Evolutionary conservation across 2,329 filamentous ascomycete genomes (phyloP).

Genomic region (Talaromyces sp.): DNA sequence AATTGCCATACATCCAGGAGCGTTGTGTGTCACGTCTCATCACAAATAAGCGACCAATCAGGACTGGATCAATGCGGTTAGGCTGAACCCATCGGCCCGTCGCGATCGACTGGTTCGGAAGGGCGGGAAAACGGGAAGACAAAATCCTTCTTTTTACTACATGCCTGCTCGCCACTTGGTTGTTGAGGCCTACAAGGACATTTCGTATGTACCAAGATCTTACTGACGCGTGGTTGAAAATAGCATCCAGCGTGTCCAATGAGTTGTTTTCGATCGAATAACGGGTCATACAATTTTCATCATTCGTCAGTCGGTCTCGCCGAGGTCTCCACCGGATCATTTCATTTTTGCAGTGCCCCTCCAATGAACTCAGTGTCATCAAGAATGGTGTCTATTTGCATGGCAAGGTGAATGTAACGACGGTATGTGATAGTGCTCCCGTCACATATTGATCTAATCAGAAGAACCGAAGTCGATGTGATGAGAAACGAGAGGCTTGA

Average conservation of each 20-base stretch:
- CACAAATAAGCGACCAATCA: not conserved
- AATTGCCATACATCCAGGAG: not conserved
- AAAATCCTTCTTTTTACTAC: slow-evolving; percentile 16
- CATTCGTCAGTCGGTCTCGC: not conserved
- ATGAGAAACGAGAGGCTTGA: not conserved
- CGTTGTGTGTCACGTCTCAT: slow-evolving; percentile 10
- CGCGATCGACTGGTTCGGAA: slow-evolving; percentile 19
- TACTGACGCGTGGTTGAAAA: not conserved
- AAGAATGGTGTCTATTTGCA: not conserved
- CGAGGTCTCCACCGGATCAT: slow-evolving; percentile 9
- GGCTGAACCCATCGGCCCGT: slow-evolving; percentile 14
- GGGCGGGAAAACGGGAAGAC: slow-evolving; percentile 16
- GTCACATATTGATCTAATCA: not conserved
- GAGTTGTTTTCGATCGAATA: not conserved
- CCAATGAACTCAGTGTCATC: not conserved
- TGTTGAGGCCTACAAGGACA: not conserved
- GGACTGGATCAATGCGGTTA: not conserved
- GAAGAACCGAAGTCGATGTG: not conserved
- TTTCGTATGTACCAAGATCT: not conserved
- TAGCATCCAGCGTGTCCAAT: not conserved
- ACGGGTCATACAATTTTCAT: not conserved
- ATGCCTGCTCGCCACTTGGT: not conserved
- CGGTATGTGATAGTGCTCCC: not conserved
- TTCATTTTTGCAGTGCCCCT: not conserved
- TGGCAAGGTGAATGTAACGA: not conserved